Conservation (phyloP, 2,329 filamentous ascomycete species). For the Cladosporium sp. region DNA sequence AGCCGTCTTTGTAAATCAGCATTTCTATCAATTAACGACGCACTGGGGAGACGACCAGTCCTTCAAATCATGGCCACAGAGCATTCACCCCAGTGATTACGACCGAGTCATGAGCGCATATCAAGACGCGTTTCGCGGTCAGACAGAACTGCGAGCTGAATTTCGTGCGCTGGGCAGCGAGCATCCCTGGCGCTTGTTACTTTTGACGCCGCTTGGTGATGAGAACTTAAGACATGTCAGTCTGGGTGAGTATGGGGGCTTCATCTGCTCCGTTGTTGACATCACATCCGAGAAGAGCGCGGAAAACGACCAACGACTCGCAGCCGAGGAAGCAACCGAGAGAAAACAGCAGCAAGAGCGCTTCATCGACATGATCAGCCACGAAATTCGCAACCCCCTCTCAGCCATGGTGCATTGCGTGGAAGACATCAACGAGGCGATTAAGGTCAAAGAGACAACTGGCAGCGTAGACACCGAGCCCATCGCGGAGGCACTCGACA, state of each 20-base stretch:
- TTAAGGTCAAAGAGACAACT: constrained; percentile 16
- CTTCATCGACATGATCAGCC: constrained; percentile 40
- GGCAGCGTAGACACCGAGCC: constrained; percentile 13
- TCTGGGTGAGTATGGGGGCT: constrained; percentile 35
- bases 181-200: constrained; percentile 37
- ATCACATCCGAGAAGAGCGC: constrained; percentile 43
- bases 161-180: constrained; percentile 36
- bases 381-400: constrained; percentile 30
- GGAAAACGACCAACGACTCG: constrained; percentile 38
- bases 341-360: constrained; percentile 33
- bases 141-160: constrained; percentile 37
- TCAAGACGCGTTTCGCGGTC: constrained; percentile 36
- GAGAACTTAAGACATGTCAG: constrained; percentile 31
- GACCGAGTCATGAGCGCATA: constrained; percentile 42
- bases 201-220: constrained; percentile 39
- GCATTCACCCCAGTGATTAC: constrained; percentile 41
- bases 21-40: constrained; percentile 43
- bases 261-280: constrained; percentile 44
- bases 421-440: constrained; percentile 37
- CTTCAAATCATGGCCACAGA: constrained; percentile 44
- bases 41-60: constrained; percentile 35
- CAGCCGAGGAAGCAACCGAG: constrained; percentile 34
- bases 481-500: constrained; percentile 24
- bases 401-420: constrained; percentile 38
- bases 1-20: constrained; percentile 43